Percentiles rank a stretch among this genome's conserved stretches.
These are phyloP conservation scores for Calendula officinalis DNA, from an alignment of 129 eudicot genomes.

Conservation along the genomic window DNA sequence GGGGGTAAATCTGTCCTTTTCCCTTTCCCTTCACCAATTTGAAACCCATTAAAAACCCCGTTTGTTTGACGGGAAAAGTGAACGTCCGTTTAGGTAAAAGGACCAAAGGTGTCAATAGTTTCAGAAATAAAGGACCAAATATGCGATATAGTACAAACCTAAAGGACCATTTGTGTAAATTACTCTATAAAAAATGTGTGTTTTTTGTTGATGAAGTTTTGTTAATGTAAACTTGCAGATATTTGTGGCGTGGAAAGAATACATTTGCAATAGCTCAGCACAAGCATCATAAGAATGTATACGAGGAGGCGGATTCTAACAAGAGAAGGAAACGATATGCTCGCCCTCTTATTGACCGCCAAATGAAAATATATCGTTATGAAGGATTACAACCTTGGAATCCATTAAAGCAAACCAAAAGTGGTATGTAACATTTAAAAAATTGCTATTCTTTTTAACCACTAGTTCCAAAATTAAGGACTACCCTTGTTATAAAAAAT, in stretches of 20 bases:
- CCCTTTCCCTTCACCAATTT: no score
- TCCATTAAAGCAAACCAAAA: conserved; percentile 56
- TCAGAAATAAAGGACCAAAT: no score
- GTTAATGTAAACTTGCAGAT: conserved; percentile 45
- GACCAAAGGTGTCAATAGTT: no score
- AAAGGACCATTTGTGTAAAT: no score
- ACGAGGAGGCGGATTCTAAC: conserved; percentile 99
- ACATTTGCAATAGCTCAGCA: conserved; percentile 98
- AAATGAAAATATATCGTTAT: conserved; percentile 83
- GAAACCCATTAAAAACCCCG: no score
- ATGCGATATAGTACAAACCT: no score
- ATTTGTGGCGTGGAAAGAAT: conserved; percentile 95
- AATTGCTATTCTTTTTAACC: conserved; percentile 2
- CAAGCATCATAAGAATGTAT: conserved; percentile 79
- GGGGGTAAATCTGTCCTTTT: no score
- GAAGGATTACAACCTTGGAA: conserved; percentile 92
- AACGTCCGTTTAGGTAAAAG: no score
- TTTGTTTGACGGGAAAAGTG: no score
- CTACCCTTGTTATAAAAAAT: no score
- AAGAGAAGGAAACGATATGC: conserved; percentile 97
- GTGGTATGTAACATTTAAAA: conserved; percentile 51
- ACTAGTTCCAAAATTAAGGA: no score
- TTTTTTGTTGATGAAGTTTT: background rate
- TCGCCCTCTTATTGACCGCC: conserved; percentile 91
- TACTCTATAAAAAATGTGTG: background rate